A percentile compares a stretch with the other conserved stretches of the same genome.
Evolutionary conservation across 192 early-diverging fungal species (phyloP).

Genomic region (Backusella mclennaniae): DNA sequence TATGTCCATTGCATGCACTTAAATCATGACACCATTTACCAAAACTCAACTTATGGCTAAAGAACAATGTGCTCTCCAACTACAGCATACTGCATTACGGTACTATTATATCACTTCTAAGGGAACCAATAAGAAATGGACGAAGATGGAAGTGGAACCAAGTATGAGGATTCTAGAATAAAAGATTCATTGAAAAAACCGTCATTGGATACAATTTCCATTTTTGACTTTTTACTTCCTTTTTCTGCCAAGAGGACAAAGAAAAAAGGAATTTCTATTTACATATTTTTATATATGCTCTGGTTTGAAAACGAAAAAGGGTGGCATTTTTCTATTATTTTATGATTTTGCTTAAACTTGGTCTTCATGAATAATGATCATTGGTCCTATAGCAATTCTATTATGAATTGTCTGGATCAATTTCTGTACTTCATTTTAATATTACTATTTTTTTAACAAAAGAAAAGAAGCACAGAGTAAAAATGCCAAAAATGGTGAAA

Average conservation of each 20-base stretch:
- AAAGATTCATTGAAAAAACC: neutral
- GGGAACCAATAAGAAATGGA: neutral
- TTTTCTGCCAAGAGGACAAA: neutral
- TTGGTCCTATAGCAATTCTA: neutral
- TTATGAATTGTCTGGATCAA: neutral
- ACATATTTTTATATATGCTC: neutral
- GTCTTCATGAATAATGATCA: neutral
- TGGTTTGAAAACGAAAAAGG: neutral
- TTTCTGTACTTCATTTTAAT: neutral
- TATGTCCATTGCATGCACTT: neutral
- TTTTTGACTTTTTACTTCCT: neutral
- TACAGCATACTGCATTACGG: neutral
- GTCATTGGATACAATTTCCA: neutral
- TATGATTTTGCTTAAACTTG: neutral
- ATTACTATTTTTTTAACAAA: neutral
- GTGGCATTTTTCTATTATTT: neutral
- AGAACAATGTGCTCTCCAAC: neutral
- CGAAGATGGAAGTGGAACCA: neutral
- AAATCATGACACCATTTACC: neutral
- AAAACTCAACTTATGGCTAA: neutral
- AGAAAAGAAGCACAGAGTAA: neutral
- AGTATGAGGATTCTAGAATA: neutral
- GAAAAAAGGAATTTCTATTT: neutral
- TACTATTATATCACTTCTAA: neutral
- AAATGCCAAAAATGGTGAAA: neutral